A percentile compares a stretch with the other conserved stretches of the same genome.
Evolutionary conservation across 1,284 basidiomycete genomes (phyloP).

Genomic region (Irpex sp.): DNA sequence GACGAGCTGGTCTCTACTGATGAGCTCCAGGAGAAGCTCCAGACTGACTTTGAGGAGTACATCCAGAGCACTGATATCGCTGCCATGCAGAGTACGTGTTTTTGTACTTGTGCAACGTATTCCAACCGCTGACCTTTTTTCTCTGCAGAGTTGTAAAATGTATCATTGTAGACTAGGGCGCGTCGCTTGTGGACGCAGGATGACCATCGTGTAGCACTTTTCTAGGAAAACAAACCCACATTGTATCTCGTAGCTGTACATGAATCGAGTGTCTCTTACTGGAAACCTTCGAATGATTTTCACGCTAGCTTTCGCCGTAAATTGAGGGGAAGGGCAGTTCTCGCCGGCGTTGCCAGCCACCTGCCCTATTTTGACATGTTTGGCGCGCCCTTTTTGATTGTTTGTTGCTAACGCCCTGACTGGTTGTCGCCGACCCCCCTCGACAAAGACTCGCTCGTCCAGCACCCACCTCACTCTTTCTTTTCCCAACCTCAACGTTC

Average conservation of each 20-base stretch:
- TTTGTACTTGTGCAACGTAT: not conserved
- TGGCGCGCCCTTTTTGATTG: conserved; percentile 13
- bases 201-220: not conserved
- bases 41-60: conserved; percentile 84
- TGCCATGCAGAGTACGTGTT: conserved; percentile 78
- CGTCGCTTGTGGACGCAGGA: not conserved
- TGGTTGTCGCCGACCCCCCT: not conserved
- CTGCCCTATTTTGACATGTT: conserved; percentile 21
- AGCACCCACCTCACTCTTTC: conserved; percentile 1
- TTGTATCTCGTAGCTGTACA: not conserved
- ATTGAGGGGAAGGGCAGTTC: not conserved
- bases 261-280: not conserved
- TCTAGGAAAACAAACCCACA: not conserved
- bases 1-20: conserved; percentile 94
- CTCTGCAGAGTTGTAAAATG: conserved; percentile 16
- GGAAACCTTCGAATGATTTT: not conserved
- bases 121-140: not conserved
- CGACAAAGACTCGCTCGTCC: not conserved
- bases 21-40: conserved; percentile 89
- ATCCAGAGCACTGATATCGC: conserved; percentile 93
- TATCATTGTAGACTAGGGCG: not conserved
- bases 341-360: conserved; percentile 4
- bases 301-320: not conserved
- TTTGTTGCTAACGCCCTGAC: not conserved
- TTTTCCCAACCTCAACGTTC: conserved; percentile 15